Evolutionary conservation across 495 filamentous ascomycete genomes (phyloP), one percentile per base, ranked within the genome.

Genomic region (Penicillium roqueforti): DNA sequence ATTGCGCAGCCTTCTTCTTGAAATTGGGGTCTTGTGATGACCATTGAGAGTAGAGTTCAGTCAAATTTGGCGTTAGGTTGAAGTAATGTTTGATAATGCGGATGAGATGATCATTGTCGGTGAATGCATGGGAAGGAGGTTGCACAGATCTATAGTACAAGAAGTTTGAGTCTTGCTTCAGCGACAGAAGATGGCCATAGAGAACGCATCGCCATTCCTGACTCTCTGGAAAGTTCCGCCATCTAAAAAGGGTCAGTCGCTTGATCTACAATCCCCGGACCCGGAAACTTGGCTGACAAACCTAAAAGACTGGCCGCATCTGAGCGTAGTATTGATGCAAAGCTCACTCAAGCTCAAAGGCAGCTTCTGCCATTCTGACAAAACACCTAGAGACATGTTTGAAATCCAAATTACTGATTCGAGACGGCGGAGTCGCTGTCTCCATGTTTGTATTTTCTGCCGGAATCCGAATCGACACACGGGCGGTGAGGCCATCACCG

Each of bases 161-260:
- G 68, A 87, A 76, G 0, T 71, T 78, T 8, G 83, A 68, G 65
- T 97, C 91, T 72, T 97, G 93, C 58, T 83, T 86, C 25, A 99
- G 76, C 5, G 87, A 91, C 3, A 99, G 59, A 11, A 99, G 80
- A 26, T 89, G 85, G 13, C 92, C 92, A 58, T 87, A 82, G 11
- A 99, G 82, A 40, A 88, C 87, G 63, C 90, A 95, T 51, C 89
- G 87, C 93, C 95, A 98, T 81, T 93, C 87, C 60, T 90, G 81
- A 16, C 80, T 79, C 45, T 77, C 76, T 45, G 89, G 67, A 37
- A 74, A 80, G 56, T 89, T 88, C 42, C 86, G 87, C 93, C 93
- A 98, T 75, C 93, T 86, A 46, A 5, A 20, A 48, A 44, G 36
- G 53, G 48, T 67, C 25, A 67, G 56, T 31, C 19, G 7, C 8